A percentile compares a stretch with the other conserved stretches of the same genome.
phyloP scores from a whole-genome alignment of 305 asterid species.

The Vinca major region DNA sequence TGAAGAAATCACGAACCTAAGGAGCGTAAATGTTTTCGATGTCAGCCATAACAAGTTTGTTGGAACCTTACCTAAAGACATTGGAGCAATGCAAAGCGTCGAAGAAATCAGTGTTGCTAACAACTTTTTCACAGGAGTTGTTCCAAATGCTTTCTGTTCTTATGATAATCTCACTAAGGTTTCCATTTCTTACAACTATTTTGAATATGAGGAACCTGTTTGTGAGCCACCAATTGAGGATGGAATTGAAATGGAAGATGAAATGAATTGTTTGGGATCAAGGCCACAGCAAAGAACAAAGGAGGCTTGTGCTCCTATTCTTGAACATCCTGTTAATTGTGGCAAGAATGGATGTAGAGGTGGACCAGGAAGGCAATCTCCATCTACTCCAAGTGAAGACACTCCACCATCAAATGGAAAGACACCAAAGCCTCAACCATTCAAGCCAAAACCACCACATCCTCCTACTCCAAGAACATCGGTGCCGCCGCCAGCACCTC shows the following conservation, averaged over 20 bases:
- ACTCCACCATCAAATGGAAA: conserved; percentile 2
- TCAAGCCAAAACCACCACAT: neutral
- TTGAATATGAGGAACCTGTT: conserved; percentile 24
- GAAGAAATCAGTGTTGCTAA: conserved; percentile 15
- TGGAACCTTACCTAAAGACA: conserved; percentile 20
- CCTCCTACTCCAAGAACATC: conserved; percentile 12
- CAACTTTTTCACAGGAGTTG: conserved; percentile 23
- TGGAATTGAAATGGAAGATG: conserved; percentile 22
- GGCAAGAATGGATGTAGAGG: conserved; percentile 10
- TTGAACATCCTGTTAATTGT: conserved; percentile 48
- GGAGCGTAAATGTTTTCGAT: conserved; percentile 18
- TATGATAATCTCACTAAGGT: conserved; percentile 20
- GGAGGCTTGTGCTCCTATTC: conserved; percentile 25
- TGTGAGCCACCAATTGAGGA: conserved; percentile 36
- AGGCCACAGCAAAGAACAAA: conserved; percentile 32
- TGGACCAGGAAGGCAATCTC: neutral
- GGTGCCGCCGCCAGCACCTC: conserved; percentile 15
- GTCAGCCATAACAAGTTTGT: conserved; percentile 22
- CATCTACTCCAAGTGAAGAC: neutral
- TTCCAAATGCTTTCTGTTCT: conserved; percentile 22
- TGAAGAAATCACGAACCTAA: conserved; percentile 19
- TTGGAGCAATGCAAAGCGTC: conserved; percentile 7
- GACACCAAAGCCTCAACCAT: conserved; percentile 11
- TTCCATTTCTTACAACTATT: conserved; percentile 21
- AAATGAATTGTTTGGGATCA: conserved; percentile 33